These are phyloP conservation scores for Fusarium chlamydosporum DNA, from an alignment of 2,329 filamentous ascomycete species.

Conservation along the genomic window DNA sequence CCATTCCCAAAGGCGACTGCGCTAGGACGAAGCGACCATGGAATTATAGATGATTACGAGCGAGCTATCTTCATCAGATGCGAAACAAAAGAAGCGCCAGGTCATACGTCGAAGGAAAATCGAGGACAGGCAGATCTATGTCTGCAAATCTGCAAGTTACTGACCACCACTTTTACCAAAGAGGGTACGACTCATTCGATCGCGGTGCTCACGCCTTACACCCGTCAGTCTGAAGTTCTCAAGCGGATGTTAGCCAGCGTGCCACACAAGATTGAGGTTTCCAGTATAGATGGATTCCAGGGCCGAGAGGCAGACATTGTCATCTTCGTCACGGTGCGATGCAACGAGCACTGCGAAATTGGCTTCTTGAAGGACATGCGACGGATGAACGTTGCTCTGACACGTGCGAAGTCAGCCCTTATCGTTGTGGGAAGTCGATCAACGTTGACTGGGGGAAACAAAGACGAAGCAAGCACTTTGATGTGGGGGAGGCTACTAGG, in stretches of 20 bases:
- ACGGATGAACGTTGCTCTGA: conserved; percentile 59
- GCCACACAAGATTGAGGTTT: conserved; percentile 52
- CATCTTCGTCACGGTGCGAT: conserved; percentile 60
- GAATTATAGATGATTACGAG: neutral
- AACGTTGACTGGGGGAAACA: conserved; percentile 48
- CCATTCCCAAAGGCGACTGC: conserved; percentile 35
- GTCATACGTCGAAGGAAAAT: conserved; percentile 58
- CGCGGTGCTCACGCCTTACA: conserved; percentile 60
- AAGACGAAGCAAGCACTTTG: neutral
- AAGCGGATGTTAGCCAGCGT: conserved; percentile 43
- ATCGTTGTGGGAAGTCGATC: conserved; percentile 53
- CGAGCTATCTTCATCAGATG: conserved; percentile 56
- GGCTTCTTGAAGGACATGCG: conserved; percentile 60
- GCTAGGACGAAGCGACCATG: accelerated
- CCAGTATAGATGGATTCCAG: conserved; percentile 60
- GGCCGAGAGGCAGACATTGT: conserved; percentile 60
- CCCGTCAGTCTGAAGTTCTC: conserved; percentile 55
- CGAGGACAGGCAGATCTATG: conserved; percentile 57
- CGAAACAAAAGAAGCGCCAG: conserved; percentile 54
- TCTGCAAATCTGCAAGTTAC: conserved; percentile 52
- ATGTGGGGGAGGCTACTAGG: conserved; percentile 23
- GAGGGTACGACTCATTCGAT: conserved; percentile 44
- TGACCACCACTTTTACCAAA: conserved; percentile 26
- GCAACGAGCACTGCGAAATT: conserved; percentile 57
- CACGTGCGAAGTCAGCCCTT: conserved; percentile 54